Conservation (phyloP, 805 yeast species). For the Myxozyma melibiosi region DNA sequence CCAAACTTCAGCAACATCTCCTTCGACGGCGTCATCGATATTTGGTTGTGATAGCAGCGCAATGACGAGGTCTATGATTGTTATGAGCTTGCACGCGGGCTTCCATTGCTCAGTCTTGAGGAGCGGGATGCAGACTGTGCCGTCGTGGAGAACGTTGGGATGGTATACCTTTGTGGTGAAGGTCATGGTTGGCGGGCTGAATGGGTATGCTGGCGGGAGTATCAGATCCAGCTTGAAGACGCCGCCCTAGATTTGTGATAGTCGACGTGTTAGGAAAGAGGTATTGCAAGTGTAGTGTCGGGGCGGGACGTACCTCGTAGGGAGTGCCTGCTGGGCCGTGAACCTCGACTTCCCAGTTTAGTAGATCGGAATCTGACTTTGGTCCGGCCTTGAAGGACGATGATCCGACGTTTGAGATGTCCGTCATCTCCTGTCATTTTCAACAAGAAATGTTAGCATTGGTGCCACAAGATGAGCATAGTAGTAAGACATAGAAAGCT, state of each 20-base stretch:
- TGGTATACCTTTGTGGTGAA: constrained; percentile 86
- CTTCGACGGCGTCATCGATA: constrained; percentile 89
- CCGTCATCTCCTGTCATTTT: constrained; percentile 25
- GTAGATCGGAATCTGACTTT: constrained; percentile 76
- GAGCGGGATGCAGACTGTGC: constrained; percentile 84
- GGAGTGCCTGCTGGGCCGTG: constrained; percentile 88
- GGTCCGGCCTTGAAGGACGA: constrained; percentile 91
- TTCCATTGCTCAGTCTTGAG: constrained; percentile 86
- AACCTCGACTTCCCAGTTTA: constrained; percentile 91
- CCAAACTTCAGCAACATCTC: constrained; percentile 85
- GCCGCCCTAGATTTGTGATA: constrained; percentile 57
- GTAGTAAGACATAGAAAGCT: not conserved
- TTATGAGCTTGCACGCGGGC: constrained; percentile 83
- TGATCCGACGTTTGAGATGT: constrained; percentile 61
- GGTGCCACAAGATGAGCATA: not conserved
- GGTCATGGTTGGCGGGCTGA: constrained; percentile 77
- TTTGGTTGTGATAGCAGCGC: constrained; percentile 85
- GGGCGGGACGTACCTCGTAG: constrained; percentile 42
- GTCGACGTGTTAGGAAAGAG: constrained; percentile 2
- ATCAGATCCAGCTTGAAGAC: constrained; percentile 82
- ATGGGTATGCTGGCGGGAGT: constrained; percentile 90
- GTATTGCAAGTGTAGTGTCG: not conserved
- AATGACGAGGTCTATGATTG: constrained; percentile 78
- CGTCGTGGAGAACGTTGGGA: constrained; percentile 83
- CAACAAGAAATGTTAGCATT: not conserved